Evolutionary conservation across 75 land plant species (phyloP).

Genomic region (Sequoia sempervirens): DNA sequence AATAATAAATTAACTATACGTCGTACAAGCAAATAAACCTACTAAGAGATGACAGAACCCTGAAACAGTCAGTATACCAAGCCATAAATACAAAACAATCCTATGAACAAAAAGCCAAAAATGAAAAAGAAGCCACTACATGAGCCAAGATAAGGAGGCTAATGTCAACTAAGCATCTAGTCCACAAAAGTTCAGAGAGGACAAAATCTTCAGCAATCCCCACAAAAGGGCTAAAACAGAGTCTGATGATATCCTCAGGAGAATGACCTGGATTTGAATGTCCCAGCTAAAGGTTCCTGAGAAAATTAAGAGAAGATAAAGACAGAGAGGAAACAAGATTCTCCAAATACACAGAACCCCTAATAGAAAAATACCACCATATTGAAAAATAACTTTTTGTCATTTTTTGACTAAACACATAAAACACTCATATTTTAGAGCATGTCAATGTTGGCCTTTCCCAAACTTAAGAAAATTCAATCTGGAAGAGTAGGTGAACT

Average conservation of each 20-base stretch:
- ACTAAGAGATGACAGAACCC: not conserved
- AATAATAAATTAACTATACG: not conserved
- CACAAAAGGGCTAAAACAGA: not conserved
- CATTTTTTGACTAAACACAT: not conserved
- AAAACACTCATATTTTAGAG: not conserved
- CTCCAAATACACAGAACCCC: not conserved
- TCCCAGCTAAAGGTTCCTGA: not conserved
- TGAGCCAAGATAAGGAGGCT: not conserved
- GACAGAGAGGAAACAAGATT: not conserved
- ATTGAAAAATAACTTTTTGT: not conserved
- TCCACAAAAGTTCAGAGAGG: not conserved
- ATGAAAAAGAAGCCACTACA: not conserved
- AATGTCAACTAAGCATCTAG: not conserved
- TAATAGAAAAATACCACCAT: not conserved
- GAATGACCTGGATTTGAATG: not conserved
- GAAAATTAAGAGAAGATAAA: not conserved
- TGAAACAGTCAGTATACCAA: not conserved
- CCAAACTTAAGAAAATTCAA: not conserved
- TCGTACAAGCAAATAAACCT: not conserved
- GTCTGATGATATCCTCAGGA: not conserved
- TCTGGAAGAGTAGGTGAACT: not conserved
- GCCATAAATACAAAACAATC: not conserved
- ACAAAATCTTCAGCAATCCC: not conserved
- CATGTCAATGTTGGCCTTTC: not conserved
- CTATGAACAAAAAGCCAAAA: not conserved